phyloP scores from a whole-genome alignment of 768 basidiomycete species.

The Gautieria morchelliformis region DNA sequence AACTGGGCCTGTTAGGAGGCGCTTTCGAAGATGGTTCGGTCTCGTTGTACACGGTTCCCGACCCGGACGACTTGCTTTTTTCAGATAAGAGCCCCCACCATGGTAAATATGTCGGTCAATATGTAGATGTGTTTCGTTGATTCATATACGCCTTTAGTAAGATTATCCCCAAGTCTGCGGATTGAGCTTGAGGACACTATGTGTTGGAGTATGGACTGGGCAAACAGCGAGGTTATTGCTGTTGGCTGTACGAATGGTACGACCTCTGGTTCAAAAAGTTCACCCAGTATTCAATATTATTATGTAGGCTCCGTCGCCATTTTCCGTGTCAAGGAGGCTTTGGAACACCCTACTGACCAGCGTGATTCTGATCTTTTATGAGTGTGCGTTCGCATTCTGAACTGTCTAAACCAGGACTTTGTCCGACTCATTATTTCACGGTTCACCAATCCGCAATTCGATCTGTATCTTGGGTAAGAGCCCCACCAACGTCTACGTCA shows the following conservation, averaged over 20 bases:
- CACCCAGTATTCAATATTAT: constrained; percentile 1
- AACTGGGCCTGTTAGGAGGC: constrained; percentile 77
- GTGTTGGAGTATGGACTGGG: constrained; percentile 86
- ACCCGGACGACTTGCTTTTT: constrained; percentile 46
- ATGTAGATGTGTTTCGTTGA: neutral
- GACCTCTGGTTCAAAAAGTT: neutral
- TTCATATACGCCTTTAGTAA: constrained; percentile 31
- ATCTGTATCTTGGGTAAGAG: constrained; percentile 62
- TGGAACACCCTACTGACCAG: neutral
- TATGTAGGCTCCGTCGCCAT: constrained; percentile 25
- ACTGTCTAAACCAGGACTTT: constrained; percentile 24
- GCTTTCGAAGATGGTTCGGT: constrained; percentile 84
- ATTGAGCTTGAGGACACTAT: constrained; percentile 68
- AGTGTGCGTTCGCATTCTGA: constrained; percentile 40
- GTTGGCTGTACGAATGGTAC: constrained; percentile 79
- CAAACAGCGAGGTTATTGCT: constrained; percentile 72
- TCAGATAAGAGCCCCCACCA: constrained; percentile 32
- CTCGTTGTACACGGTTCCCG: constrained; percentile 69
- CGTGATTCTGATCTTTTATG: neutral
- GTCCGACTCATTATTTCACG: constrained; percentile 64
- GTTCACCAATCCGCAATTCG: constrained; percentile 78
- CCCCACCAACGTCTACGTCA: constrained; percentile 42
- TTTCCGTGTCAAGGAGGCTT: constrained; percentile 22
- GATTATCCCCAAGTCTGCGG: constrained; percentile 53
- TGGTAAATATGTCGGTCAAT: constrained; percentile 25